Base-by-base conservation (phyloP, 805 yeast genomes). In the Pichia californica region DNA sequence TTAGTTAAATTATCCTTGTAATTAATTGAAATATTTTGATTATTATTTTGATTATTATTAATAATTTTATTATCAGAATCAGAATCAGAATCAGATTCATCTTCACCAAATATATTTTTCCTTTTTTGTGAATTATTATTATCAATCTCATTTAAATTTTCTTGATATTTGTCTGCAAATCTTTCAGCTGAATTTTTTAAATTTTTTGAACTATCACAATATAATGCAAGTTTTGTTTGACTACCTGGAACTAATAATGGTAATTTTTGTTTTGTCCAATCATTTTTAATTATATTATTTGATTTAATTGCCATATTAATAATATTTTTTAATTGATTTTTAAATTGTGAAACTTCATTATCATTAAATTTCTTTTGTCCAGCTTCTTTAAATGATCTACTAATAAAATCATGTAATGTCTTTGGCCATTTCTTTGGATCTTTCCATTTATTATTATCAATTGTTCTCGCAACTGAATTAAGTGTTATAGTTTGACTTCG, bases 181-280 rank as follows among this genome's bases (percentile, higher is more conserved):
- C 3, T n/a, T 40, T 20, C 31, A 11, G 5, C 15, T 33, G 19
- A 10, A 14, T 7, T 8, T 33, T 4, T 15, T 18, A n/a, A n/a
- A 16, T 33, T 33, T 23, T 20, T 20, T 7, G 20, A 7, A 33
- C 13, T 9, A 35, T 57, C 51, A 37, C 53, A 53, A 18, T 49
- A 37, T 31, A 58, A 45, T n/a, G 54, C 53, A 3, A 57, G 38
- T 34, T 38, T 33, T 36, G 38, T 41, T 23, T 13, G 48, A 30
- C 40, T 39, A 26, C 36, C 33, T 4, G 30, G 47, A 25, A 44
- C 39, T 23, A 47, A 67, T 52, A 37, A 71, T 49, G 87, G 87
- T 6, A 81, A 49, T 26, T 60, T 58, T 55, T 76, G 79, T 10
- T 38, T 49, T 4, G 52, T 55, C 88, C 88, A 82, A 46, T 78